phyloP scores from a whole-genome alignment of 495 filamentous ascomycete species.

The Platismatia glauca region DNA sequence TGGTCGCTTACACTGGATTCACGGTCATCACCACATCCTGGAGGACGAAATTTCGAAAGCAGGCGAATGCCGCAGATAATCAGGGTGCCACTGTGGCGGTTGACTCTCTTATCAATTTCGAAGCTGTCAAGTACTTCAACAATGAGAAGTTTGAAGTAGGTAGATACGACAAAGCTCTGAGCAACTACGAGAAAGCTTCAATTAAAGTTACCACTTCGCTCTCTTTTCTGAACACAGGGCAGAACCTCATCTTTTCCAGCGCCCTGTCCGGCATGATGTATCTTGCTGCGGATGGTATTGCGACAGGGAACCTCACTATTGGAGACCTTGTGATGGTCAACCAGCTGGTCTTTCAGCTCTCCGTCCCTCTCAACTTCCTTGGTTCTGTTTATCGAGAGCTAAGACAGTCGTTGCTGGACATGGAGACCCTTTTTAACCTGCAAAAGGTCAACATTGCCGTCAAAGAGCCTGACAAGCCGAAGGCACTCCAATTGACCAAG shows the following conservation, averaged over 20 bases:
- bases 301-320: constrained; percentile 71
- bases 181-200: constrained; percentile 81
- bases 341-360: constrained; percentile 96
- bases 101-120: constrained; percentile 95
- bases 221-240: constrained; percentile 91
- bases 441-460: constrained; percentile 93
- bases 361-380: constrained; percentile 90
- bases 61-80: constrained; percentile 94
- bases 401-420: constrained; percentile 86
- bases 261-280: constrained; percentile 99
- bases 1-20: constrained; percentile 89
- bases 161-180: constrained; percentile 80
- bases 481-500: constrained; percentile 56
- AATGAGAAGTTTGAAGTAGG: constrained; percentile 91
- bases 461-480: constrained; percentile 63
- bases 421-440: constrained; percentile 98
- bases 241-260: constrained; percentile 93
- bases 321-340: constrained; percentile 98
- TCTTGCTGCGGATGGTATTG: constrained; percentile 80
- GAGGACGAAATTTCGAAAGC: constrained; percentile 91
- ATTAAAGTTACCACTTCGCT: constrained; percentile 95
- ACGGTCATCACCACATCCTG: constrained; percentile 93
- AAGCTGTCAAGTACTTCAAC: constrained; percentile 99
- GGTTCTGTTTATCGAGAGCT: constrained; percentile 94
- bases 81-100: constrained; percentile 90